Percentiles rank a stretch among this genome's conserved stretches.
These are phyloP conservation scores for Debaryomyces robertsiae DNA, from an alignment of 1,139 yeast genomes.

Conservation along the genomic window DNA sequence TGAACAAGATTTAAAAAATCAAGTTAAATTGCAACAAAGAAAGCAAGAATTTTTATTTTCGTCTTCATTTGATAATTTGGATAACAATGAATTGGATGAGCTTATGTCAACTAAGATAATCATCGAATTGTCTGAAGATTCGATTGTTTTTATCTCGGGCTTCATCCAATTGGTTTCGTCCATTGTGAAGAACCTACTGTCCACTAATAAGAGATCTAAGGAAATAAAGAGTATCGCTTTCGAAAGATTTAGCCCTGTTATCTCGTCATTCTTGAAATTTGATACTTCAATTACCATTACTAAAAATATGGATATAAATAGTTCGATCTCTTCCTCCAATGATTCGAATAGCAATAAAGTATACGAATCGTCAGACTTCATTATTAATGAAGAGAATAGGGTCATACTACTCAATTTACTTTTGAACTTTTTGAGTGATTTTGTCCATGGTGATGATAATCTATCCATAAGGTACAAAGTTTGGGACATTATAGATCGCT, in stretches of 20 bases:
- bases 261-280: slow-evolving; percentile 41
- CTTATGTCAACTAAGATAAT: slow-evolving; percentile 24
- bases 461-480: slow-evolving; percentile 46
- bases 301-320: slow-evolving; percentile 3
- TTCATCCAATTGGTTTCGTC: slow-evolving; percentile 52
- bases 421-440: slow-evolving; percentile 47
- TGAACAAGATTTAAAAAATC: slow-evolving; percentile 38
- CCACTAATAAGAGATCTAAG: slow-evolving; percentile 25
- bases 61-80: slow-evolving; percentile 14
- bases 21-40: slow-evolving; percentile 35
- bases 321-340: not conserved
- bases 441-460: slow-evolving; percentile 44
- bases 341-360: slow-evolving; percentile 20
- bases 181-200: slow-evolving; percentile 34
- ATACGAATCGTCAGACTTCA: slow-evolving; percentile 29
- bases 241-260: slow-evolving; percentile 38
- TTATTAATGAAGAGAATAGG: slow-evolving; percentile 40
- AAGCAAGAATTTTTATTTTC: slow-evolving; percentile 42
- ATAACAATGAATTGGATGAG: slow-evolving; percentile 20
- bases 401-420: slow-evolving; percentile 38
- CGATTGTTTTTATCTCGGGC: slow-evolving; percentile 74
- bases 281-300: slow-evolving; percentile 40
- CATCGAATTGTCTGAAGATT: slow-evolving; percentile 76
- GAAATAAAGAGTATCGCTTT: slow-evolving; percentile 37
- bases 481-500: slow-evolving; percentile 75